These are phyloP conservation scores for Alternaria ethzedia DNA, from an alignment of 2,329 filamentous ascomycete species.

Conservation along the genomic window DNA sequence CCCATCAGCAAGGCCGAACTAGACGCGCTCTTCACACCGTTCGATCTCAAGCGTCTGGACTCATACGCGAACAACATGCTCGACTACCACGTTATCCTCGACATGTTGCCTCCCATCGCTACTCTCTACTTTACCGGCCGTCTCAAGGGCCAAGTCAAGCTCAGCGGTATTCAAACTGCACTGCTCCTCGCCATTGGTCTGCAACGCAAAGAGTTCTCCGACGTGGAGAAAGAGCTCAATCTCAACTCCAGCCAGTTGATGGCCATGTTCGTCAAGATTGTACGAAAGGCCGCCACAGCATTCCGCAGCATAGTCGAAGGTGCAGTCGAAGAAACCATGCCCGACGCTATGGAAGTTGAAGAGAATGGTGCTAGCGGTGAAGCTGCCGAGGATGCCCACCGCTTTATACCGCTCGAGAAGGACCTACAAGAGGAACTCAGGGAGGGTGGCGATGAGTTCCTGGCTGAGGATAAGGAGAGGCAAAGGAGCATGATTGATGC, in stretches of 20 bases:
- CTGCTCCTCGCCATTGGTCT: slow-evolving; percentile 87
- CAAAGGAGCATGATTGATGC: slow-evolving; percentile 90
- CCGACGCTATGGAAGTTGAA: slow-evolving; percentile 51
- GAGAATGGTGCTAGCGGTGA: slow-evolving; percentile 62
- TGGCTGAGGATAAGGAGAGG: slow-evolving; percentile 72
- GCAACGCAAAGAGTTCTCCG: slow-evolving; percentile 86
- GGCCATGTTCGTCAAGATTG: slow-evolving; percentile 96
- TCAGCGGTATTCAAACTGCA: slow-evolving; percentile 83
- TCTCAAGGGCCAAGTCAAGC: slow-evolving; percentile 68
- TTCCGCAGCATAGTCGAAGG: slow-evolving; percentile 78
- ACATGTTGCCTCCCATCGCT: slow-evolving; percentile 84
- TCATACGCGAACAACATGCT: slow-evolving; percentile 97
- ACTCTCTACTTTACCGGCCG: slow-evolving; percentile 84
- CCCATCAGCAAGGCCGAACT: slow-evolving; percentile 76
- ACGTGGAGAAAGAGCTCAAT: slow-evolving; percentile 77
- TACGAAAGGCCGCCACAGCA: slow-evolving; percentile 82
- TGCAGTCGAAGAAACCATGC: slow-evolving; percentile 61
- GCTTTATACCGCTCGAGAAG: slow-evolving; percentile 73
- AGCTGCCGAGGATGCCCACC: slow-evolving; percentile 61
- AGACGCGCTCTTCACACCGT: slow-evolving; percentile 81
- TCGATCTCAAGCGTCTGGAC: slow-evolving; percentile 92
- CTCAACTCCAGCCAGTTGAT: slow-evolving; percentile 80
- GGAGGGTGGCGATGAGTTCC: slow-evolving; percentile 79
- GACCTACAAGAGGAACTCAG: slow-evolving; percentile 81
- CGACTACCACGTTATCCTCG: slow-evolving; percentile 96